Conservation (phyloP, 192 early-diverging fungal genomes). For the Coemansia sp. region DNA sequence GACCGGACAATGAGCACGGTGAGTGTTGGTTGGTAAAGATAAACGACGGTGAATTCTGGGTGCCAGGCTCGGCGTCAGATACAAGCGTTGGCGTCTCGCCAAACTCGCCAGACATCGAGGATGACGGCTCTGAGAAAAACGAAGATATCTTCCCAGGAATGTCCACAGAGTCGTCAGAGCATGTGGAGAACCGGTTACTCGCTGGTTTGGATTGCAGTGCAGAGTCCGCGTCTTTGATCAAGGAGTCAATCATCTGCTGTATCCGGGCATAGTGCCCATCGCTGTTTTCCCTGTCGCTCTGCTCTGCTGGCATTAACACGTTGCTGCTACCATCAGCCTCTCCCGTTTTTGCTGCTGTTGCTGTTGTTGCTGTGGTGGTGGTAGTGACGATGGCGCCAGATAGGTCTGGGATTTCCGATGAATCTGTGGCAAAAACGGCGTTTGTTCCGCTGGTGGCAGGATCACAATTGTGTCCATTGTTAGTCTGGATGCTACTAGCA, state of each 20-base stretch:
- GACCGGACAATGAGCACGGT: neutral
- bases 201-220: slow-evolving; percentile 40
- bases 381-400: neutral
- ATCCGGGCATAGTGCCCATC: slow-evolving; percentile 53
- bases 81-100: slow-evolving; percentile 23
- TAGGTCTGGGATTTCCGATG: neutral
- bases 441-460: neutral
- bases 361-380: neutral
- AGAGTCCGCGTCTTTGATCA: slow-evolving; percentile 50
- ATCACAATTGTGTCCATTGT: neutral
- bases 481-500: neutral
- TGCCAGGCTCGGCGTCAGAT: slow-evolving; percentile 5
- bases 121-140: slow-evolving; percentile 16
- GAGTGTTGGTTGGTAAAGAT: neutral
- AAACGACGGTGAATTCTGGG: neutral
- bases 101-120: slow-evolving; percentile 24
- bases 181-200: slow-evolving; percentile 6
- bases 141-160: slow-evolving; percentile 9
- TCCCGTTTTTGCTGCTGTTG: neutral
- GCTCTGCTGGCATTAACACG: neutral
- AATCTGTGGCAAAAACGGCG: neutral
- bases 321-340: neutral
- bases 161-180: slow-evolving; percentile 12
- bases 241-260: slow-evolving; percentile 50
- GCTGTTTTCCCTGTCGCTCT: slow-evolving; percentile 18